Base-by-base conservation (phyloP, 2,329 filamentous ascomycete genomes). In the Ophiostoma pallidulum region DNA sequence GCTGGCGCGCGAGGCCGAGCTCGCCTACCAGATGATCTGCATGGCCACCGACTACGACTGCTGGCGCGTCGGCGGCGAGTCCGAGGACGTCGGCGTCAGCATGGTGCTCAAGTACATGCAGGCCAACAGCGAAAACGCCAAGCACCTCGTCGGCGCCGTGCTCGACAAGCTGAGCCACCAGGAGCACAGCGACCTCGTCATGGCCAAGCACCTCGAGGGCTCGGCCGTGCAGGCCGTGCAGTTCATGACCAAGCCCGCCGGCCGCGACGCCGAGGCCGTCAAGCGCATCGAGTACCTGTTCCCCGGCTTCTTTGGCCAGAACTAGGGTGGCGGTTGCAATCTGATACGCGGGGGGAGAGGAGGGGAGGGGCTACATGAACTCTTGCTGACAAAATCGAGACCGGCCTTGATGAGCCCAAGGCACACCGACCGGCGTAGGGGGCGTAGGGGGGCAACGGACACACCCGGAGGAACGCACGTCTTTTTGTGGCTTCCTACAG, bases 31-130 rank as follows among this genome's bases (percentile, higher is more conserved):
- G 71, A 94, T 96, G 78, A 94, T 98, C 61, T 95, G 91, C 74
- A 98, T 98, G 92, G 87, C 88, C 29, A 98, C 92, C 24, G 92
- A 98, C 72, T 98, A 98, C 66, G 92, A 98, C 72, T 97, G 91
- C 79, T 98, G 92, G 92, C 85, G 90, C 62, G 80, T 77, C 18
- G 77, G 77, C 41, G 84, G 80, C 49, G 84, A 81, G 47, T 84
- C 80, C 49, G 85, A 81, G 50, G 86, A 86, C 55, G 92, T 98
- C 53, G 90, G 89, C 53, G 92, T 98, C 19, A 86, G 90, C 66
- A 94, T 97, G 86, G 92, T 98, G 48, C 87, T 95, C 81, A 84
- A 80, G 52, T 87, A 94, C 67, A 98, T 98, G 92, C 84, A 85
- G 63, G 84, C 88, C 56, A 98, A 98, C 67, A 76, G 86, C 45